These are phyloP conservation scores for Sideroxylon spinosum DNA, from an alignment of 179 eudicot species.

Conservation along the genomic window DNA sequence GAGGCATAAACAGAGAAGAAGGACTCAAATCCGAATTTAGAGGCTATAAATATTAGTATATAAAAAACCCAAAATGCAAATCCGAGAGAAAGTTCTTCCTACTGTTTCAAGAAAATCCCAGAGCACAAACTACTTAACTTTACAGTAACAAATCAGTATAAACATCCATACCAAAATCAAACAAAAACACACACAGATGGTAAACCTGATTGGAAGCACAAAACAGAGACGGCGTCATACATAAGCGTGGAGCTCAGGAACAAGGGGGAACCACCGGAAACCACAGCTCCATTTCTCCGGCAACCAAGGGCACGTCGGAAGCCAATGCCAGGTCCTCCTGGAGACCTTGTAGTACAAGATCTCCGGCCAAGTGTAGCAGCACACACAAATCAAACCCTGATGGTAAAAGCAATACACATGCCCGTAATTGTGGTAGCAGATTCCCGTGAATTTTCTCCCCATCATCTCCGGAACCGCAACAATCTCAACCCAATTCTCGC, in stretches of 20 bases:
- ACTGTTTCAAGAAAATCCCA: too few species aligned
- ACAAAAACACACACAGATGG: too few species aligned
- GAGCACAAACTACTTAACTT: too few species aligned
- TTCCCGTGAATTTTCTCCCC: conserved; percentile 52
- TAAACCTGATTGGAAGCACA: neutral
- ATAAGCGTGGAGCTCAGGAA: conserved; percentile 47
- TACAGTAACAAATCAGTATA: too few species aligned
- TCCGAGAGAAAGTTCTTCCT: too few species aligned
- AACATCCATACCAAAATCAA: too few species aligned
- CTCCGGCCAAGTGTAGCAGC: conserved; percentile 73
- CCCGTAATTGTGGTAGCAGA: conserved; percentile 73
- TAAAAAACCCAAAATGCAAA: too few species aligned
- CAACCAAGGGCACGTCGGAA: conserved; percentile 56
- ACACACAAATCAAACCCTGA: conserved; percentile 59
- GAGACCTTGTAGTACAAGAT: conserved; percentile 58
- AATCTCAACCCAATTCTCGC: conserved; percentile 44
- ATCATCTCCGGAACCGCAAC: conserved; percentile 48
- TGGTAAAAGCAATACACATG: conserved; percentile 75
- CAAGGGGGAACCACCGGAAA: conserved; percentile 69
- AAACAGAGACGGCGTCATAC: conserved; percentile 20
- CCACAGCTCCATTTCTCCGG: conserved; percentile 77
- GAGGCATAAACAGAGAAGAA: too few species aligned
- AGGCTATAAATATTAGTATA: too few species aligned
- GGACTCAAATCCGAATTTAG: too few species aligned
- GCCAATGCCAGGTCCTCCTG: conserved; percentile 75